Conservation (phyloP, 148 eudicot species). For the Suaeda aralocaspica region DNA sequence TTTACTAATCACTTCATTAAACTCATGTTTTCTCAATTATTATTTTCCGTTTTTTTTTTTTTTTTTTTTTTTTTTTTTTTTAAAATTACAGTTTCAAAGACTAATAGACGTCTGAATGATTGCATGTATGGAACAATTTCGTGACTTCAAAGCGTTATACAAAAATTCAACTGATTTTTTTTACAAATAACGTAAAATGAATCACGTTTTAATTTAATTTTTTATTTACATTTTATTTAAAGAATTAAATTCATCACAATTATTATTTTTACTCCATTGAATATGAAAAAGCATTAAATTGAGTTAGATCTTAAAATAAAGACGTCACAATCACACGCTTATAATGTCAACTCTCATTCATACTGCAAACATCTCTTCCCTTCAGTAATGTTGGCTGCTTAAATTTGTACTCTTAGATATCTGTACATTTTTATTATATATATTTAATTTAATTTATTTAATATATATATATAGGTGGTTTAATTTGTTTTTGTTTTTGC, state of each 20-base stretch:
- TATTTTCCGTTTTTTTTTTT: background rate
- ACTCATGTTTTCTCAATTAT: background rate
- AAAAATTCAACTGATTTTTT: no score
- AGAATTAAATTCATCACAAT: background rate
- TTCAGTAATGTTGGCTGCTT: conserved; percentile 10
- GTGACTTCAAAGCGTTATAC: no score
- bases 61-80: no score
- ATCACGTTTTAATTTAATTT: no score
- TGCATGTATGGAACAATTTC: no score
- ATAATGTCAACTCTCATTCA: conserved; percentile 21
- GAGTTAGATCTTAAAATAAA: background rate
- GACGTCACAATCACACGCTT: conserved; percentile 13
- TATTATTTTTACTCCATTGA: background rate
- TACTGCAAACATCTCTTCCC: background rate
- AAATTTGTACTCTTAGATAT: background rate
- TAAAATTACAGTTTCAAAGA: no score
- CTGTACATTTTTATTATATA: no score
- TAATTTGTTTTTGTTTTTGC: background rate
- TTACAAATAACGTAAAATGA: no score
- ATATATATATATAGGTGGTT: no score
- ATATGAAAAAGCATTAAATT: background rate
- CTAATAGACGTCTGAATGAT: no score
- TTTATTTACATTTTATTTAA: no score
- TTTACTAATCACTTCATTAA: background rate
- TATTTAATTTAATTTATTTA: no score